These are phyloP conservation scores for Scutellaria minor DNA, from an alignment of 257 asterid species.

Conservation along the genomic window DNA sequence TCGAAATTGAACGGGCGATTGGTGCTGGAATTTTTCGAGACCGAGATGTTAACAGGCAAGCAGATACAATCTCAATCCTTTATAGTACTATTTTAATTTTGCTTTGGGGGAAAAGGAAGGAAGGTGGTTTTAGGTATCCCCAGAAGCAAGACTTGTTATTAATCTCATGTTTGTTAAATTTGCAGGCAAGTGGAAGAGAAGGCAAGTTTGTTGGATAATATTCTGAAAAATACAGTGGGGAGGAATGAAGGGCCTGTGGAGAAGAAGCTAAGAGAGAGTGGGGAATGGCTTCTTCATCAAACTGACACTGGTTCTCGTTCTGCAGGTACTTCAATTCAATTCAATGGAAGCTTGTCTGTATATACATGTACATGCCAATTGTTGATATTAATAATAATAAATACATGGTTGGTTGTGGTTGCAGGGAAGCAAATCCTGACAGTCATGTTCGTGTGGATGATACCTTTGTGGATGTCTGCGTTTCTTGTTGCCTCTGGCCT, in stretches of 20 bases:
- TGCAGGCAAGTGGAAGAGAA: constrained; percentile 45
- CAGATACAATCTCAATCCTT: not conserved
- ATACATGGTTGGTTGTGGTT: not conserved
- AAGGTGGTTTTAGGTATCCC: too few relatives aligned
- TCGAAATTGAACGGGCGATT: constrained; percentile 79
- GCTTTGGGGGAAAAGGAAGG: not conserved
- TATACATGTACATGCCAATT: too few relatives aligned
- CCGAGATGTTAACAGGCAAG: constrained; percentile 53
- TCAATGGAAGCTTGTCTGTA: too few relatives aligned
- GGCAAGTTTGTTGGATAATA: constrained; percentile 49
- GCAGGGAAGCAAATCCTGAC: constrained; percentile 71
- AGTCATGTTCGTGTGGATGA: constrained; percentile 53
- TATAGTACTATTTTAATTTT: not conserved
- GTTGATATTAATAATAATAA: not conserved
- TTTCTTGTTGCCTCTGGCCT: constrained; percentile 66
- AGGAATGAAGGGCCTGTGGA: constrained; percentile 65
- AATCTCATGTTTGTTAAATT: not conserved
- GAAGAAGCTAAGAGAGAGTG: constrained; percentile 77
- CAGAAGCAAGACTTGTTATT: too few relatives aligned
- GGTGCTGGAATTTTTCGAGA: constrained; percentile 79
- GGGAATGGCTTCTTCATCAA: constrained; percentile 65
- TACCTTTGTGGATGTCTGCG: constrained; percentile 69
- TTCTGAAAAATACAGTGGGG: constrained; percentile 55
- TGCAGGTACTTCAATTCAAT: constrained; percentile 41
- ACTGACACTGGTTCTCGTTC: constrained; percentile 55